Percentiles rank a stretch among this genome's conserved stretches.
These are phyloP conservation scores for Talaromyces marneffei DNA, from an alignment of 2,329 filamentous ascomycete genomes.

Conservation along the genomic window DNA sequence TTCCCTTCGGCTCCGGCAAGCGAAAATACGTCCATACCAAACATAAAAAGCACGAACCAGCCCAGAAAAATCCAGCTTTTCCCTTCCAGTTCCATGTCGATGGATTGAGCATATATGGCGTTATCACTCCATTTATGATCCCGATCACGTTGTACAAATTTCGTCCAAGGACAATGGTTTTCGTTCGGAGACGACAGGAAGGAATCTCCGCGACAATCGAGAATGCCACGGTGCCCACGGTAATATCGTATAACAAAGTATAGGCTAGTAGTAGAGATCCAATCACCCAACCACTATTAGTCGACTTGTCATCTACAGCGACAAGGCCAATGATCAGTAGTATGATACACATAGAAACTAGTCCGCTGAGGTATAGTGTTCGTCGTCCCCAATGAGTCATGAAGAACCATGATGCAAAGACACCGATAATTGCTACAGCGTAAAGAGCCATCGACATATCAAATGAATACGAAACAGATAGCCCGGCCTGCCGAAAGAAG, in stretches of 20 bases:
- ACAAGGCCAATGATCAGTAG: slow-evolving; percentile 79
- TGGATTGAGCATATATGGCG: slow-evolving; percentile 89
- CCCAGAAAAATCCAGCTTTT: slow-evolving; percentile 84
- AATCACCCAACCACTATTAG: slow-evolving; percentile 58
- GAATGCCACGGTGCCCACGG: slow-evolving; percentile 84
- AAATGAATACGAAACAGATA: slow-evolving; percentile 50
- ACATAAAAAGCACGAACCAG: slow-evolving; percentile 71
- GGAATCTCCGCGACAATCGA: slow-evolving; percentile 81
- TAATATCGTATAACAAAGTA: slow-evolving; percentile 77
- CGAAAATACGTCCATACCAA: slow-evolving; percentile 76
- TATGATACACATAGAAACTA: slow-evolving; percentile 67
- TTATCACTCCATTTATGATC: slow-evolving; percentile 74
- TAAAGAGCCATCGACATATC: slow-evolving; percentile 50
- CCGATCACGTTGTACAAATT: slow-evolving; percentile 75
- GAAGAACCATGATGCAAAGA: slow-evolving; percentile 73
- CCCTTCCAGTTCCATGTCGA: slow-evolving; percentile 81
- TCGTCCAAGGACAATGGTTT: slow-evolving; percentile 80
- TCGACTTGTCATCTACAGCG: slow-evolving; percentile 55
- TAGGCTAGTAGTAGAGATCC: slow-evolving; percentile 77
- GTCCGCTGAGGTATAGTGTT: slow-evolving; percentile 69
- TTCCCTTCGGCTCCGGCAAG: slow-evolving; percentile 70
- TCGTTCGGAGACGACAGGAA: slow-evolving; percentile 75
- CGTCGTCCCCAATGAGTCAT: slow-evolving; percentile 72
- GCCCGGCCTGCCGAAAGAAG: slow-evolving; percentile 52
- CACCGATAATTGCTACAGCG: slow-evolving; percentile 67